Evolutionary conservation across 169 alveolate species (phyloP), one percentile per base, ranked within the genome.

Genomic region (Eimeria maxima): DNA sequence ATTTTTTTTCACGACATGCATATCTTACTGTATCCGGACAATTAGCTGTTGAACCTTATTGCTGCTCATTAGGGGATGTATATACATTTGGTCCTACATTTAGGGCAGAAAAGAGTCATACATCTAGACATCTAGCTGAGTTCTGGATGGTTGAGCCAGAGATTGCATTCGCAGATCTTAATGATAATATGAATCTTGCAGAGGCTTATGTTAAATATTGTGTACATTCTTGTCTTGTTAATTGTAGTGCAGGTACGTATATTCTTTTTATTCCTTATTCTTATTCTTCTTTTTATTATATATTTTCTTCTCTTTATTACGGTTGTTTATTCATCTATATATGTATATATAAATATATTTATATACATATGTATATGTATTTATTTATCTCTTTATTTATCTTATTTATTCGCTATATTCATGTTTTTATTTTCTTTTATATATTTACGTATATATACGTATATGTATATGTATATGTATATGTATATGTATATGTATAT

Each of bases 111-210:
- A 98, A 98, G 97, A 99, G 99, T 50, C 99, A 99, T 95, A 99
- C 99, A 0, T 95, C 98, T 38, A 97, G 99, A 95, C 99, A 99
- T 97, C 97, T 99, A 74, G 99, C 99, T 14, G 99, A 99, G 96
- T 99, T 99, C 97, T 99, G 99, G 99, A 99, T 99, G 99, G 99
- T 99, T 57, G 99, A 99, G 97, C 99, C 99, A 22, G 99, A 99
- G 97, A 97, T 98, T 97, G 96, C 99, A 98, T 60, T 99, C 99
- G 97, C 99, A 42, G 99, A 99, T 87, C 97, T 99, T 45, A 44
- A 83, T n/a, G 95, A 86, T 60, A 42, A 98, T 96, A 99, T 99
- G 99, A 99, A 98, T 71, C 96, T 99, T 29, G 99, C 99, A 44
- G 99, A 99, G 98, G 99, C 97, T 42, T 99, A 99, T 96, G 97